Evolutionary conservation across 2,329 filamentous ascomycete species (phyloP).

Genomic region (Hortaea werneckii): DNA sequence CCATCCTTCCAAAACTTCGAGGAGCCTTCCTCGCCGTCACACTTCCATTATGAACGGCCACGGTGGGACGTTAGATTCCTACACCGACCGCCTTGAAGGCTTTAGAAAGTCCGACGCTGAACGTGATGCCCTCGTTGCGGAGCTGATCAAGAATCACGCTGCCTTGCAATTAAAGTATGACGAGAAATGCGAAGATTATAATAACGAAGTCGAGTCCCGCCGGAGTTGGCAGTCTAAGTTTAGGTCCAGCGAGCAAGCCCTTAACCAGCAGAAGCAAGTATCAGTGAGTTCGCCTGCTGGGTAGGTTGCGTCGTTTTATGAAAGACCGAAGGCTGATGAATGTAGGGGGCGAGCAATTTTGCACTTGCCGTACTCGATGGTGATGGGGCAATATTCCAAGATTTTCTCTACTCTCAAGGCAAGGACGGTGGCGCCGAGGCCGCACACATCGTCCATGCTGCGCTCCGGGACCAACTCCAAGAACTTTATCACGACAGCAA

Average conservation of each 20-base stretch:
- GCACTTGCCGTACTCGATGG: conserved; percentile 39
- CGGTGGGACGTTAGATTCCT: conserved; percentile 3
- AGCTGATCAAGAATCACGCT: conserved; percentile 23
- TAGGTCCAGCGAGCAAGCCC: conserved; percentile 10
- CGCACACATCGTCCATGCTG: conserved; percentile 32
- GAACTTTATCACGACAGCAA: conserved; percentile 28
- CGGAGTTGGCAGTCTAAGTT: conserved; percentile 26
- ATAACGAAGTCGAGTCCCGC: conserved; percentile 27
- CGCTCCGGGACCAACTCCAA: conserved; percentile 33
- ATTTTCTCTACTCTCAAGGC: conserved; percentile 32
- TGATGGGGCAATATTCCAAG: conserved; percentile 40
- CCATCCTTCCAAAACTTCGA: too few species aligned
- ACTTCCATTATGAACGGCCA: conserved; percentile 12
- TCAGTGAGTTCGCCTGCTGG: conserved; percentile 11
- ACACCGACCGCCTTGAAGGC: conserved; percentile 18
- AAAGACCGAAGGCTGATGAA: too few species aligned
- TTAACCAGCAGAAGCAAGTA: conserved; percentile 15
- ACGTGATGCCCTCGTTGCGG: conserved; percentile 21
- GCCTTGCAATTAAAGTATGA: conserved; percentile 23
- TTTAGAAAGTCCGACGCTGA: conserved; percentile 24
- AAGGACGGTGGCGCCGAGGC: conserved; percentile 38
- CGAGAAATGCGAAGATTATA: conserved; percentile 26
- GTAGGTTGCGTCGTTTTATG: too few species aligned
- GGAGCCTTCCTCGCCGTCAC: too few species aligned
- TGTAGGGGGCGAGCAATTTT: conserved; percentile 30